Evolutionary conservation across 495 filamentous ascomycete genomes (phyloP).

Genomic region (Penicilliopsis zonata): DNA sequence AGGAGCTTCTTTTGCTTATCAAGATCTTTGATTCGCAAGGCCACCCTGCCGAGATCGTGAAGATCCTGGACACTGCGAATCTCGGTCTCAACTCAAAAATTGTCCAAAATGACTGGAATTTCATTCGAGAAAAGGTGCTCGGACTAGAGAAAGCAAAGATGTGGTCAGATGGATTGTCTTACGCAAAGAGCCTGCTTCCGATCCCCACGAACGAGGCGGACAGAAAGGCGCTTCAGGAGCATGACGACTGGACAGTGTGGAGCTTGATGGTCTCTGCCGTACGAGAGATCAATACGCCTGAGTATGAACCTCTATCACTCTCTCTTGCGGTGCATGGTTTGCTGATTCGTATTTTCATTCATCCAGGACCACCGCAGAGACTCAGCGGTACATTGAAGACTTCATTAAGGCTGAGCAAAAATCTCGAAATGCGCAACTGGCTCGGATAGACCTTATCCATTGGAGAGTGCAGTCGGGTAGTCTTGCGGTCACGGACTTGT

Average conservation of each 20-base stretch:
- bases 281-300: conserved; percentile 16
- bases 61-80: conserved; percentile 37
- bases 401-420: conserved; percentile 24
- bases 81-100: conserved; percentile 38
- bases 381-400: conserved; percentile 19
- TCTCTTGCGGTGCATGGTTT: conserved; percentile 1
- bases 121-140: conserved; percentile 33
- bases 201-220: conserved; percentile 20
- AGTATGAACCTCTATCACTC: conserved; percentile 17
- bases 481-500: conserved; percentile 19
- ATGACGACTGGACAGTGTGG: conserved; percentile 49
- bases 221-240: conserved; percentile 25
- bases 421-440: conserved; percentile 38
- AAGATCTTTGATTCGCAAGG: conserved; percentile 37
- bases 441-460: conserved; percentile 18
- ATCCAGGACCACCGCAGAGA: conserved; percentile 19
- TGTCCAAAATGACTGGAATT: conserved; percentile 38
- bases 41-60: conserved; percentile 32
- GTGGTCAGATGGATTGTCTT: conserved; percentile 36
- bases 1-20: conserved; percentile 43
- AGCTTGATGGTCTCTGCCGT: conserved; percentile 22
- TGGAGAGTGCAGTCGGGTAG: conserved; percentile 17
- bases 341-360: no score
- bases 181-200: conserved; percentile 26
- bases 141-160: conserved; percentile 28